Base-by-base conservation (phyloP, 805 yeast species). In the Lipomyces sp. region DNA sequence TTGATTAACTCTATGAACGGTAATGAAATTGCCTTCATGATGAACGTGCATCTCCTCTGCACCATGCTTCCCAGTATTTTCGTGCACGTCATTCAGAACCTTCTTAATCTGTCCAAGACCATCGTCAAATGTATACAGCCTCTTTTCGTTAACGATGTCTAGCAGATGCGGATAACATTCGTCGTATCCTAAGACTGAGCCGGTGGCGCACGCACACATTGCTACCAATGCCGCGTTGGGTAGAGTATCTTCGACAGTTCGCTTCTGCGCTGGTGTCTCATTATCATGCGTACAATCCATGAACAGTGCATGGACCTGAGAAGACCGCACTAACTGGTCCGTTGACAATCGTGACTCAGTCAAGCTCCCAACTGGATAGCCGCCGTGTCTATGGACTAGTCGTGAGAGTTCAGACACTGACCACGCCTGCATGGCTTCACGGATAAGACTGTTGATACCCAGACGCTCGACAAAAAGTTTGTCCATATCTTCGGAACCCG, bases 251-350 rank as follows among this genome's bases (percentile, higher is more conserved):
- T 93, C 97, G 1, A 91, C 89, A 0, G 97, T 92, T 75, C 98
- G 86, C 78, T 90, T 92, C 72, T 94, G 96, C 54, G 83, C 84
- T 1, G 98, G 97, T 29, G 87, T 88, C 78, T 92, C 95, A 75
- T 94, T 94, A 77, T 94, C 99, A 77, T 94, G 99, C 1, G 98
- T 93, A 74, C 98, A 94, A 75, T 95, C 98, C 98, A 95, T 94
- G 73, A 94, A 89, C 72, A 95, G 81, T 0, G 98, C 97, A 78
- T 92, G 98, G 3, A 97, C 96, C n/a, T 88, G 86, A 55, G 87
- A 85, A 3, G 88, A 82, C 1, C 87, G 81, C 57, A 94, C 81
- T 8, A 85, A 81, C 70, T 83, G 45, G 15, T 76, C 74, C 45
- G 69, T 74, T 57, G 75, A 75, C 0, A 84, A 82, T 39, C 80